A percentile compares a stretch with the other conserved stretches of the same genome.
phyloP scores from a whole-genome alignment of 176 grass and related monocot species.

The Cocos nucifera region DNA sequence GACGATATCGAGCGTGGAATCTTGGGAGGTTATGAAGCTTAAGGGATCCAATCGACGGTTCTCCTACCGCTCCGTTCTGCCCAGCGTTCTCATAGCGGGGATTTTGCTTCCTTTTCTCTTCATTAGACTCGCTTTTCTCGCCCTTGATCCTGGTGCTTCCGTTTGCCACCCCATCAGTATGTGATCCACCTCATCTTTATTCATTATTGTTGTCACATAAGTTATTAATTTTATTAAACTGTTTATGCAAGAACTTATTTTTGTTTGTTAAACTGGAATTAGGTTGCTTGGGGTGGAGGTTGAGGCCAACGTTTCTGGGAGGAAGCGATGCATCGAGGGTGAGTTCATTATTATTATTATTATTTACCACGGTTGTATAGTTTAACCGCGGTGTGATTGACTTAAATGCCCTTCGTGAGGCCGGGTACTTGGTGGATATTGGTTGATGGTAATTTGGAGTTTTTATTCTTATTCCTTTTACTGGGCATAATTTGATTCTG shows the following conservation, averaged over 20 bases:
- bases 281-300: constrained; percentile 75
- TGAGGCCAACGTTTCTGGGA: constrained; percentile 39
- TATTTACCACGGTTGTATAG: not conserved
- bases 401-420: no score
- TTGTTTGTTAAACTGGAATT: not conserved
- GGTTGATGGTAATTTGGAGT: no score
- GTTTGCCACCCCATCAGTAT: constrained; percentile 50
- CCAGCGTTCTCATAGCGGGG: constrained; percentile 47
- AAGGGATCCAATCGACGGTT: constrained; percentile 17
- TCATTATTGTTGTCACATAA: no score
- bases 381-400: no score
- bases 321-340: constrained; percentile 59
- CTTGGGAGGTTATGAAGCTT: constrained; percentile 23
- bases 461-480: no score
- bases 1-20: no score
- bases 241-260: no score
- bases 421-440: no score
- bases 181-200: no score
- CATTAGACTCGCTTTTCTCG: constrained; percentile 64
- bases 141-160: constrained; percentile 60
- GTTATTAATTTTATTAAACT: no score
- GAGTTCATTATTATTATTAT: constrained; percentile 10
- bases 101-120: constrained; percentile 53
- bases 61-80: constrained; percentile 35
- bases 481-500: no score